Base-by-base conservation (phyloP, 2,329 filamentous ascomycete genomes). In the Aspergillus aculeatus region DNA sequence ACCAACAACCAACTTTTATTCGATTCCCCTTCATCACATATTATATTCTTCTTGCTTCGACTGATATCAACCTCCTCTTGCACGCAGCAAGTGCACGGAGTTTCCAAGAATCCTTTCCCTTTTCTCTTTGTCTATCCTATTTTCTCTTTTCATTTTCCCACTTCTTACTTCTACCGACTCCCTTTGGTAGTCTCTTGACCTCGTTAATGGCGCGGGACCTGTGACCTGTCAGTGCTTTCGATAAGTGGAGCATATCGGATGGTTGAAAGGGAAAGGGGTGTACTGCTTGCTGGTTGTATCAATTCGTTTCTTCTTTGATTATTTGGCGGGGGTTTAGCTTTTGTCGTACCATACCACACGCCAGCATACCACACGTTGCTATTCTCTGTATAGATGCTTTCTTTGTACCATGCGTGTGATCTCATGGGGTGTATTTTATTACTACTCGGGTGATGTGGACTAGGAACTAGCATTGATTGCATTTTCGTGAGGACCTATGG, bases 1-100 rank as follows among this genome's bases (percentile, higher is more conserved):
- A 72, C 65, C 56, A 41, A 57, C 50, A 65, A 44, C 38, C 38
- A 19, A 44, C 38, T 44, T 44, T 16, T 19, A 44, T 19, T 7
- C 58, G 66, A 58, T 57, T 60, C 26, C 35, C 50, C 47, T 53
- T 38, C 31, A 54, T 31, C 47, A 44, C 14, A 35, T n/a, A 50
- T 62, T 16, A 19, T 23, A n/a, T 32, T 48, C 24, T 35, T 21
- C 48, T 49, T 21, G 21, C 10, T 62, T 48, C 29, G 57, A 44
- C 56, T 21, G 24, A 50, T 31, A 31, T 50, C 29, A n/a, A 16
- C 23, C 4, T 12, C 47, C 44, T 23, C 24, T 38, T 44, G 38
- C 38, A 44, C 38, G 38, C 16, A 16, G 14, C 16, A 16, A 7
- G 38, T 44, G 38, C 38, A 41, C n/a, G 16, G 38, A 44, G 38